A percentile compares a stretch with the other conserved stretches of the same genome.
These are phyloP conservation scores for Saturnispora dispora DNA, from an alignment of 805 yeast species.

Conservation along the genomic window DNA sequence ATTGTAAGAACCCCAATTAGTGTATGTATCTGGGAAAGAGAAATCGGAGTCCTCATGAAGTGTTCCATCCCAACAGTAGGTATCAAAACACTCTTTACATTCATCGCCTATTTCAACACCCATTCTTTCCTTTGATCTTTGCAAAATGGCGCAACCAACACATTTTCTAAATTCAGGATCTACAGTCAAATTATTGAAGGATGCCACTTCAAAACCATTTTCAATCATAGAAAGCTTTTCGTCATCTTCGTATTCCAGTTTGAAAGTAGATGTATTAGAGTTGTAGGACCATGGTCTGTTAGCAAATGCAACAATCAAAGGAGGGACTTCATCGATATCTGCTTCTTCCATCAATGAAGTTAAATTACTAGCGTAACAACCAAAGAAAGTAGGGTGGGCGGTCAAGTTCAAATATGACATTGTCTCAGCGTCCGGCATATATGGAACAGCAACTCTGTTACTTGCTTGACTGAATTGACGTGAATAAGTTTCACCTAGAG, in stretches of 20 bases:
- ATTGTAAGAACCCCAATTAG: conserved; percentile 29
- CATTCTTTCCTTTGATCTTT: conserved; percentile 66
- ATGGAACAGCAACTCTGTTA: conserved; percentile 60
- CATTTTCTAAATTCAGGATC: conserved; percentile 66
- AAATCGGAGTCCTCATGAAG: conserved; percentile 13
- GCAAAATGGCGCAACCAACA: conserved; percentile 74
- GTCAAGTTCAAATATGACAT: conserved; percentile 55
- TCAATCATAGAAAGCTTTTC: conserved; percentile 52
- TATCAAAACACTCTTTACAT: conserved; percentile 60
- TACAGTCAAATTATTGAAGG: conserved; percentile 56
- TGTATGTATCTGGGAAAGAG: conserved; percentile 28
- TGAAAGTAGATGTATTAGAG: conserved; percentile 67
- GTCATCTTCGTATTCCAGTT: conserved; percentile 49
- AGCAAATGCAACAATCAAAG: conserved; percentile 69
- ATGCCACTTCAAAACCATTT: conserved; percentile 67
- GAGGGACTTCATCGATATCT: conserved; percentile 41
- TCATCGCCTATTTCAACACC: conserved; percentile 54
- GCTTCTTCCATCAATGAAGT: conserved; percentile 39
- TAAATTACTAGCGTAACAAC: conserved; percentile 62
- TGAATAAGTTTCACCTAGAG: conserved; percentile 46
- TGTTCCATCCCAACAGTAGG: conserved; percentile 51
- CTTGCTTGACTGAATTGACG: conserved; percentile 50
- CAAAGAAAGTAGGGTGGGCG: conserved; percentile 69
- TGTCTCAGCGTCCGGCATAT: conserved; percentile 63
- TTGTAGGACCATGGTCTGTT: conserved; percentile 56